A percentile compares a stretch with the other conserved stretches of the same genome.
Conservation (phyloP, 208 protist genomes). For the Histomonas meleagridis region DNA sequence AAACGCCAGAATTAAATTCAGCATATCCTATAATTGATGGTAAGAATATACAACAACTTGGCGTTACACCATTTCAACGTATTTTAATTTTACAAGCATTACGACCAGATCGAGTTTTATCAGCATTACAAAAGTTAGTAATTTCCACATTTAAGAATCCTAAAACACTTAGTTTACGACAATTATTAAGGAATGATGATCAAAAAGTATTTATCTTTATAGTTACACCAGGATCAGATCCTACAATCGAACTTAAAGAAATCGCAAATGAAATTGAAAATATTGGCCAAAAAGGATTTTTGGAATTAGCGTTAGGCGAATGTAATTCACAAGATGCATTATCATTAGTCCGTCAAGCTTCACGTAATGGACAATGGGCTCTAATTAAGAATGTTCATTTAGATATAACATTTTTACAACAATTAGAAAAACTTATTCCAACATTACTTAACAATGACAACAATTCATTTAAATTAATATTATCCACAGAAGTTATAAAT, state of each 20-base stretch:
- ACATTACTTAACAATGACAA: background rate
- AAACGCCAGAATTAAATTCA: background rate
- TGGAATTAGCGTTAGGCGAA: slow-evolving; percentile 80
- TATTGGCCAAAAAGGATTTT: slow-evolving; percentile 57
- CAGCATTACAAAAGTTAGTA: background rate
- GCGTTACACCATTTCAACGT: background rate
- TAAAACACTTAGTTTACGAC: background rate
- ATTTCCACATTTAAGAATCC: background rate
- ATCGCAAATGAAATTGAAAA: slow-evolving; percentile 59
- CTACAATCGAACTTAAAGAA: slow-evolving; percentile 72
- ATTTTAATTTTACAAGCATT: background rate
- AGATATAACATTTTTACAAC: background rate
- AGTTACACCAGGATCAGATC: slow-evolving; percentile 77
- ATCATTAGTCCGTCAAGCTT: background rate
- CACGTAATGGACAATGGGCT: background rate
- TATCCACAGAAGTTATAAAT: slow-evolving; percentile 79
- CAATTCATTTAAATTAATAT: slow-evolving; percentile 78
- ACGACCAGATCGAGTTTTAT: background rate
- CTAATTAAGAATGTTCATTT: slow-evolving; percentile 31
- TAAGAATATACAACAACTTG: background rate
- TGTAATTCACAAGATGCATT: slow-evolving; percentile 62
- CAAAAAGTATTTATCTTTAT: slow-evolving; percentile 69
- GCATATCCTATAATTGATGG: background rate
- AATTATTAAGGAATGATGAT: background rate
- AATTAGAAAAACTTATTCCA: background rate